Base-by-base conservation (phyloP, 768 basidiomycete genomes). In the Lactarius akahatsu region DNA sequence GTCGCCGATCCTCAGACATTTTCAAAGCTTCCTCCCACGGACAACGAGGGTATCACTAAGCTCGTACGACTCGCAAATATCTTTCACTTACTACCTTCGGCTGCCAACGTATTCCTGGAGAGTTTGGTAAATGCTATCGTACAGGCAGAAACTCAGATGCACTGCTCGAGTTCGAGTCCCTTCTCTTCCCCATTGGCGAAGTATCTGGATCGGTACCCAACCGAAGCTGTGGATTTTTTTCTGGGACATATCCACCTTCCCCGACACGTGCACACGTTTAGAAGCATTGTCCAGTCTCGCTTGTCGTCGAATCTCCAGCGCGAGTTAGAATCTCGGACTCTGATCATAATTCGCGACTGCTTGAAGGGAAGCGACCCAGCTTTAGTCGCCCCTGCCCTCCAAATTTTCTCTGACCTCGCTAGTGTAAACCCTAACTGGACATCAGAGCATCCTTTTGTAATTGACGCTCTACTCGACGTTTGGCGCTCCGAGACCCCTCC, bases 21-120 rank as follows among this genome's bases (percentile, higher is more conserved):
- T 0, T 87, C 94, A 0, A 85, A 87, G 65, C 82, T 91, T 5
- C 92, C 94, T 1, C 79, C 93, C 28, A 83, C 86, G 18, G 94
- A 96, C 69, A 95, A 96, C 67, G 91, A 94, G 72, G 91, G 90
- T 50, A 92, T 99, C 69, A 90, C 89, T 32, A 93, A 98, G 74
- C 86, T 99, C 68, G 94, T 96, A 34, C 88, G 91, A n/a, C 81
- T 99, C 63, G 91, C 96, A 62, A 96, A 98, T 73, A 94, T 99
- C 65, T 98, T 99, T 80, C 96, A 98, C 73, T 86, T 98, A 4
- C 82, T 99, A 11, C 97, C 97, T 2, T 90, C 91, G 8, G 89
- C 95, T 0, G 96, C 97, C 55, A 93, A 93, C 70, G 89, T 91
- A 55, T 99, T 96, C 78, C 82, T 99, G 43, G 88, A 93, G 71